phyloP scores from a whole-genome alignment of 2,329 filamentous ascomycete genomes.

The Plenodomus tracheiphilus region DNA sequence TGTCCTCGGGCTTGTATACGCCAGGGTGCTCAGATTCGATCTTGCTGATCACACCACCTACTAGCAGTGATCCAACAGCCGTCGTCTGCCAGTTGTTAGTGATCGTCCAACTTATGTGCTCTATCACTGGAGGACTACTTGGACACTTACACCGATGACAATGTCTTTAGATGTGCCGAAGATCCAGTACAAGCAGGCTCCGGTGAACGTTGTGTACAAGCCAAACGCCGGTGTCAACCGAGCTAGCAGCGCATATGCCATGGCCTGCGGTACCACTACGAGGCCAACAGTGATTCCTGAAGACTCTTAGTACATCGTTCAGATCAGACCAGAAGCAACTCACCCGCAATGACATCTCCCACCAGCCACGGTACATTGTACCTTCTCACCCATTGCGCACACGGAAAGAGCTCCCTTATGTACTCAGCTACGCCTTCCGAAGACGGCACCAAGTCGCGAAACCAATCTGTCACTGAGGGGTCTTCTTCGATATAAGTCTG shows the following conservation, averaged over 20 bases:
- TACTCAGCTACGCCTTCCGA: conserved; percentile 26
- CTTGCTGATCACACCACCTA: conserved; percentile 74
- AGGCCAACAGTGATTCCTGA: conserved; percentile 65
- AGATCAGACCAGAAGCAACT: not conserved
- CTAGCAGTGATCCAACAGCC: conserved; percentile 88
- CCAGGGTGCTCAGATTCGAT: conserved; percentile 62
- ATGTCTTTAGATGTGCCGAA: conserved; percentile 98
- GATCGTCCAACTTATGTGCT: not conserved
- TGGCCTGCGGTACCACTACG: conserved; percentile 88
- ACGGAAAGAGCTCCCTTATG: conserved; percentile 31
- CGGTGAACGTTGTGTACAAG: conserved; percentile 93
- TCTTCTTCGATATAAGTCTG: conserved; percentile 33
- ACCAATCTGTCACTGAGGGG: conserved; percentile 33
- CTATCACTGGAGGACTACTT: not conserved
- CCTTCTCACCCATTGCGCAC: conserved; percentile 27
- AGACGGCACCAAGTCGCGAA: conserved; percentile 29
- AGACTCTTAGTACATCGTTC: not conserved
- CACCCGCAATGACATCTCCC: conserved; percentile 38
- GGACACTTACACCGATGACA: conserved; percentile 76
- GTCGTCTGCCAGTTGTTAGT: conserved; percentile 65
- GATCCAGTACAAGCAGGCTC: conserved; percentile 91
- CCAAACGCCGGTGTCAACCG: conserved; percentile 77
- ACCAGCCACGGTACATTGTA: conserved; percentile 39
- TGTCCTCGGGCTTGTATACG: conserved; percentile 60
- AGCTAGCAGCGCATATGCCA: conserved; percentile 89